Evolutionary conservation across 495 filamentous ascomycete genomes (phyloP).

Genomic region (Penicillium goetzii): DNA sequence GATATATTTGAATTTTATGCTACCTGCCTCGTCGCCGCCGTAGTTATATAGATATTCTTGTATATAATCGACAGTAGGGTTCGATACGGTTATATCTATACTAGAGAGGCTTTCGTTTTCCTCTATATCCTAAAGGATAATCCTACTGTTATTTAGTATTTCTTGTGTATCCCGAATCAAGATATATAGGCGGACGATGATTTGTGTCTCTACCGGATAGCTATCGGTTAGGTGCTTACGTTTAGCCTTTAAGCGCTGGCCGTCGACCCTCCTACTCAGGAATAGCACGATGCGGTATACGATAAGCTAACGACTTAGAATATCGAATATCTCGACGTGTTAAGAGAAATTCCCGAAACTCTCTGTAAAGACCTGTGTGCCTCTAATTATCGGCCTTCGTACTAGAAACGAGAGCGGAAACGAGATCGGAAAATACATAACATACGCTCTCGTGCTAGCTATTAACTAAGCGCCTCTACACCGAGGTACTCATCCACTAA

Average conservation of each 20-base stretch:
- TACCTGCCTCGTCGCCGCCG: slow-evolving; percentile 32
- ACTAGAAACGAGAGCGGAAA: slow-evolving; percentile 32
- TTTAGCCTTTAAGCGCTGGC: slow-evolving; percentile 50
- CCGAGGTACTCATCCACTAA: slow-evolving; percentile 28
- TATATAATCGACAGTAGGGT: slow-evolving; percentile 51
- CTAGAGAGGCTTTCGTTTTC: slow-evolving; percentile 52
- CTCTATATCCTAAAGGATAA: slow-evolving; percentile 45
- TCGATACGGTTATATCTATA: slow-evolving; percentile 50
- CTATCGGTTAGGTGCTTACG: slow-evolving; percentile 50
- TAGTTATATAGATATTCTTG: slow-evolving; percentile 52
- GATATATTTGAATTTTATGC: slow-evolving; percentile 39
- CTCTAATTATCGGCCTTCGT: slow-evolving; percentile 36
- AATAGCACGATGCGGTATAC: slow-evolving; percentile 33
- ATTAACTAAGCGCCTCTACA: slow-evolving; percentile 54
- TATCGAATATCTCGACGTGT: slow-evolving; percentile 35
- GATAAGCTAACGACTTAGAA: slow-evolving; percentile 33
- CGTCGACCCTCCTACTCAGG: slow-evolving; percentile 34
- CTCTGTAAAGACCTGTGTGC: slow-evolving; percentile 25
- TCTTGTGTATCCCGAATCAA: slow-evolving; percentile 36
- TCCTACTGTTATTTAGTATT: slow-evolving; percentile 32
- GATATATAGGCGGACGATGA: slow-evolving; percentile 34
- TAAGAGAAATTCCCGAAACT: slow-evolving; percentile 35
- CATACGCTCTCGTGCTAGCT: slow-evolving; percentile 31
- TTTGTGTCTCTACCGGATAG: slow-evolving; percentile 42
- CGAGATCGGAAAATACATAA: slow-evolving; percentile 30